phyloP scores from a whole-genome alignment of 192 early-diverging fungal genomes.

The Helicostylum pulchrum region DNA sequence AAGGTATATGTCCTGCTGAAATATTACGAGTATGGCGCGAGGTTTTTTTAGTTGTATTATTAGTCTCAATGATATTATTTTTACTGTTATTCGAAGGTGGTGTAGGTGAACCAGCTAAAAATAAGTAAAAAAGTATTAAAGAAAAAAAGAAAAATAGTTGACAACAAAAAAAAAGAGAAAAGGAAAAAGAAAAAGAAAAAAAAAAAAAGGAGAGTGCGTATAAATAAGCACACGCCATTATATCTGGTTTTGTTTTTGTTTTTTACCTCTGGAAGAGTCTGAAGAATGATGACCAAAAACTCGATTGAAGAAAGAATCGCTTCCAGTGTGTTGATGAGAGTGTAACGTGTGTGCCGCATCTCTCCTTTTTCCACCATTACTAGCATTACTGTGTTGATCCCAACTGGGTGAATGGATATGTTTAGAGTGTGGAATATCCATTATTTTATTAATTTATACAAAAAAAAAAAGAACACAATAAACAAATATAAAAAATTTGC shows the following conservation, averaged over 20 bases:
- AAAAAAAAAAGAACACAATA: no score
- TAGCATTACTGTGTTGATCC: background rate
- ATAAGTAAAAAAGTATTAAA: background rate
- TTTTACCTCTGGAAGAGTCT: slow-evolving; percentile 13
- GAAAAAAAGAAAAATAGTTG: background rate
- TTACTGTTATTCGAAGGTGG: background rate
- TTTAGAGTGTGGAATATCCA: background rate
- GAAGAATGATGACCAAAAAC: slow-evolving; percentile 20
- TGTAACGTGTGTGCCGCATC: background rate
- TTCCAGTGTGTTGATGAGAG: background rate
- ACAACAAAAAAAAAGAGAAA: background rate
- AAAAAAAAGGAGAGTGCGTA: background rate
- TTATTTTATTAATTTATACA: background rate
- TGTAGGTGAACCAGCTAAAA: slow-evolving; percentile 11
- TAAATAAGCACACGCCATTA: background rate
- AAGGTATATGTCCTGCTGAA: background rate
- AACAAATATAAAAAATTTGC: no score
- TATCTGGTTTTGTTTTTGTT: background rate
- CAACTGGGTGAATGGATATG: background rate
- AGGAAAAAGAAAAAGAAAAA: background rate
- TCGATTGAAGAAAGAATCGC: slow-evolving; percentile 12
- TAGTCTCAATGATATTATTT: background rate
- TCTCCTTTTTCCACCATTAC: background rate
- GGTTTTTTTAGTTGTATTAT: background rate
- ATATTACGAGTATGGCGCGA: slow-evolving; percentile 8